These are phyloP conservation scores for Heliosperma pusillum DNA, from an alignment of 148 eudicot genomes.

Conservation along the genomic window DNA sequence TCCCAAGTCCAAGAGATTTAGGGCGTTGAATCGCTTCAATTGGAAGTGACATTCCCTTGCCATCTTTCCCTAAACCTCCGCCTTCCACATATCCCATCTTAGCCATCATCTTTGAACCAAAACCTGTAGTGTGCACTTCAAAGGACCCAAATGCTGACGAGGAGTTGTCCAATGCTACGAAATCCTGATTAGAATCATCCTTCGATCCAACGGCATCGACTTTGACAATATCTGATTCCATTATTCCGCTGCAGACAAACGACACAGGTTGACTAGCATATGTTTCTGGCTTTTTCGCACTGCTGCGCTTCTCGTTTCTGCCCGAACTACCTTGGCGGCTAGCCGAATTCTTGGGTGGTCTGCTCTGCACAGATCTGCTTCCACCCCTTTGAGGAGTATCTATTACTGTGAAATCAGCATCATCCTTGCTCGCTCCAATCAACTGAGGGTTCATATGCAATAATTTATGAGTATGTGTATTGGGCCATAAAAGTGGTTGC, in stretches of 20 bases:
- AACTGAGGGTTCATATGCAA: constrained; percentile 43
- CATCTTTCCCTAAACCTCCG: constrained; percentile 79
- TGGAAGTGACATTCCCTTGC: constrained; percentile 71
- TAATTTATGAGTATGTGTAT: neutral
- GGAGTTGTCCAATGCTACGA: constrained; percentile 24
- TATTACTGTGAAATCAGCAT: constrained; percentile 57
- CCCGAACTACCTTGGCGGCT: constrained; percentile 26
- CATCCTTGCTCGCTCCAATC: constrained; percentile 60
- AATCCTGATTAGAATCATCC: constrained; percentile 23
- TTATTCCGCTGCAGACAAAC: constrained; percentile 68
- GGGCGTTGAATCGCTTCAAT: constrained; percentile 75
- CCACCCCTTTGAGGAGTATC: constrained; percentile 33
- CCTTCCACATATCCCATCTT: constrained; percentile 95
- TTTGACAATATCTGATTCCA: constrained; percentile 50
- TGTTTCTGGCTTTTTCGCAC: constrained; percentile 40
- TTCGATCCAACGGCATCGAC: constrained; percentile 21
- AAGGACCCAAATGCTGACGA: constrained; percentile 60
- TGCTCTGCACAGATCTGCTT: constrained; percentile 27
- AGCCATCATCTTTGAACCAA: constrained; percentile 98
- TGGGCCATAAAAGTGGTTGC: neutral
- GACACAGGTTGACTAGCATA: constrained; percentile 74
- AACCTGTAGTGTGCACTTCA: constrained; percentile 91
- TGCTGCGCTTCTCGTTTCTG: constrained; percentile 37
- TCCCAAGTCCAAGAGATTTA: constrained; percentile 83
- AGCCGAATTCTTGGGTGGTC: constrained; percentile 30